Evolutionary conservation across 1,284 basidiomycete genomes (phyloP).

Genomic region (Earliella scabrosa): DNA sequence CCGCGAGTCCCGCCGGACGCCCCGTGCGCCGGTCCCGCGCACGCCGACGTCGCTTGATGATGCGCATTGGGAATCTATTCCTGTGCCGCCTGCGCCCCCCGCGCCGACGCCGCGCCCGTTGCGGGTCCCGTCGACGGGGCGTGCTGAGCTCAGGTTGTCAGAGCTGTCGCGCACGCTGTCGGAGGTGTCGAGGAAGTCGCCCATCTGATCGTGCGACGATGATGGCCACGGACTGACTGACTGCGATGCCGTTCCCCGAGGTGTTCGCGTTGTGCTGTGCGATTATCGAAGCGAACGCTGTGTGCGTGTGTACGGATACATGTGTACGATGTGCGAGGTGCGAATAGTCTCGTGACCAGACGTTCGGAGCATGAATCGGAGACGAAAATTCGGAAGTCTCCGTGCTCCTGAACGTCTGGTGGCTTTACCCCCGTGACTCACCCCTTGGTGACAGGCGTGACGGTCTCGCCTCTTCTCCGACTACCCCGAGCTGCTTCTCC

Average conservation of each 20-base stretch:
- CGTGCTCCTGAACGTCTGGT: too few species aligned
- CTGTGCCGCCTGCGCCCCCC: constrained; percentile 2
- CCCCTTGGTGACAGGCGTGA: too few species aligned
- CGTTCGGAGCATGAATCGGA: too few species aligned
- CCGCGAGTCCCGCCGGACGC: neutral
- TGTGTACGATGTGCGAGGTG: neutral
- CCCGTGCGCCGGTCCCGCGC: constrained; percentile 13
- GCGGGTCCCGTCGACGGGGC: constrained; percentile 1
- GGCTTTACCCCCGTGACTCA: too few species aligned
- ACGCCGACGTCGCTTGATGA: constrained; percentile 25
- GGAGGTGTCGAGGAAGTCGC: constrained; percentile 20
- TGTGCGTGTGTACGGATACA: neutral
- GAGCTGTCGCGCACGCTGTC: constrained; percentile 19
- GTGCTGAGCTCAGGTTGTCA: constrained; percentile 18
- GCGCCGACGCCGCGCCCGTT: constrained; percentile 1
- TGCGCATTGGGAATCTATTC: constrained; percentile 10
- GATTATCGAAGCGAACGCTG: neutral
- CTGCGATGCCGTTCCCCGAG: neutral
- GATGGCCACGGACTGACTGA: too few species aligned
- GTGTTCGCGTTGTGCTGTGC: neutral
- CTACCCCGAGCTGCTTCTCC: too few species aligned
- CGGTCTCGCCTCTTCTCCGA: too few species aligned
- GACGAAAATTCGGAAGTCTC: too few species aligned
- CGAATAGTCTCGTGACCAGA: too few species aligned
- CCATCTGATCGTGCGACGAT: neutral